Conservation (phyloP, 129 eudicot species). For the Flaveria brownii region DNA sequence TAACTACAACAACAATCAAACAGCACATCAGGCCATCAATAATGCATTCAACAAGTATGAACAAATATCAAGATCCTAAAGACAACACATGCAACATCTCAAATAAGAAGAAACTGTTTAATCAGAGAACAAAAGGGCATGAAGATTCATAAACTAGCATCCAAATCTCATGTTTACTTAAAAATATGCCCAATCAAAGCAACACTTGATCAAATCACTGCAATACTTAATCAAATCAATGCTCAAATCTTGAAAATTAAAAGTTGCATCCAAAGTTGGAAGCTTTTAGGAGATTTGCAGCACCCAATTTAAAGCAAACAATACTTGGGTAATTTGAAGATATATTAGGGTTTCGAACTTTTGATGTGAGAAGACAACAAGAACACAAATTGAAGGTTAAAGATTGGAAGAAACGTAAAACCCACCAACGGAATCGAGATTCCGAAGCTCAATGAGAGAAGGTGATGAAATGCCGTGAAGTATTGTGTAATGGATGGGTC, state of each 20-base stretch:
- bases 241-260: not conserved
- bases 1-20: slow-evolving; percentile 15
- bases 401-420: not conserved
- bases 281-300: slow-evolving; percentile 23
- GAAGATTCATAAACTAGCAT: too few species aligned
- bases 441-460: slow-evolving; percentile 22
- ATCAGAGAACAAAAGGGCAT: too few species aligned
- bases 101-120: not conserved
- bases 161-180: not conserved
- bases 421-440: slow-evolving; percentile 16
- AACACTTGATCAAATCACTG: not conserved
- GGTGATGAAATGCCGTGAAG: slow-evolving; percentile 6
- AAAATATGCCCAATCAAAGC: not conserved
- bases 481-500: not conserved
- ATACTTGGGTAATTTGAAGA: slow-evolving; percentile 8
- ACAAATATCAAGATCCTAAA: slow-evolving; percentile 12
- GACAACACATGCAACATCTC: slow-evolving; percentile 7
- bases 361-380: not conserved
- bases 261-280: not conserved
- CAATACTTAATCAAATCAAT: not conserved
- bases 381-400: slow-evolving; percentile 5
- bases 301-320: slow-evolving; percentile 12
- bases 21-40: slow-evolving; percentile 1
- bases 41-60: slow-evolving; percentile 17
- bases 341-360: slow-evolving; percentile 26